Percentiles rank a stretch among this genome's conserved stretches.
Evolutionary conservation across 2,329 filamentous ascomycete species (phyloP).

Genomic region (Fusarium siculi): DNA sequence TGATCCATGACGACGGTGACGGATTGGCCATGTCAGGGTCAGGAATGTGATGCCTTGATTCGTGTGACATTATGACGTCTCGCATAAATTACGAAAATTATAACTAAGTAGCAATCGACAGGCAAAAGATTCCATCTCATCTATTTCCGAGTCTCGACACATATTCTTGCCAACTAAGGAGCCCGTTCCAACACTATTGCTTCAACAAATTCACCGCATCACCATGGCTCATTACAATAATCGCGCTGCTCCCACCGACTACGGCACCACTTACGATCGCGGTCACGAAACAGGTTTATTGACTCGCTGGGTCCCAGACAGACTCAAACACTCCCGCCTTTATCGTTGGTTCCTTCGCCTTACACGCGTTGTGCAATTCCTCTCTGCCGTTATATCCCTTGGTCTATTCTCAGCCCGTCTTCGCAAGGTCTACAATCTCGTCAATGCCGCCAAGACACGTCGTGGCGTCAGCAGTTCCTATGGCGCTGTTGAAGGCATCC

Average conservation of each 20-base stretch:
- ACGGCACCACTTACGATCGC: background rate
- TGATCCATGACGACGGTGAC: background rate
- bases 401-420: slow-evolving; percentile 27
- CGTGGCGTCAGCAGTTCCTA: slow-evolving; percentile 19
- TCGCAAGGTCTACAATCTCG: slow-evolving; percentile 11
- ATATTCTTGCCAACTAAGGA: background rate
- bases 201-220: too few species aligned
- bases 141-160: background rate
- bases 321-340: slow-evolving; percentile 19
- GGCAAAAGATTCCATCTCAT: background rate
- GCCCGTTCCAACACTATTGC: background rate
- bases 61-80: background rate
- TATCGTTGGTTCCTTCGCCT: slow-evolving; percentile 35
- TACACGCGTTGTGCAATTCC: slow-evolving; percentile 22
- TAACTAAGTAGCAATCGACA: background rate
- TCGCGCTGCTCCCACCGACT: background rate
- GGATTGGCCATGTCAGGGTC: background rate
- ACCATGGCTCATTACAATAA: slow-evolving; percentile 2
- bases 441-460: slow-evolving; percentile 19
- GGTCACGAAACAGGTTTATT: slow-evolving; percentile 3
- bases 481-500: slow-evolving; percentile 32
- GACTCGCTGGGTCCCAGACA: slow-evolving; percentile 19
- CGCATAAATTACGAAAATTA: background rate
- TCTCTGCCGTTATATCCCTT: slow-evolving; percentile 24
- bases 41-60: background rate